phyloP scores from a whole-genome alignment of 768 basidiomycete species.

The Podaxis sp. region DNA sequence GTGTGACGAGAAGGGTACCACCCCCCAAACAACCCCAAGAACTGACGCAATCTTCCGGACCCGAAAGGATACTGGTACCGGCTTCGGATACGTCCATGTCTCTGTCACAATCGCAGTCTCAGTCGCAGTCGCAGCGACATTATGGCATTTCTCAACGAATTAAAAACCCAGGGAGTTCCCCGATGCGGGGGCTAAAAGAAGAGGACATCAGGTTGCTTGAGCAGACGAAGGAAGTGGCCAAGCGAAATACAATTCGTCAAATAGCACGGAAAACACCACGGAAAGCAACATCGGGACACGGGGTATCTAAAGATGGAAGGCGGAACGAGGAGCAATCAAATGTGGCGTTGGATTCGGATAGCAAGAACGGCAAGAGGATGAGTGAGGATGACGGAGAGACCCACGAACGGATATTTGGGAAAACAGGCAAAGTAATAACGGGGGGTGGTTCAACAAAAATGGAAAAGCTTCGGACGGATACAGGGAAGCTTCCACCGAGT shows the following conservation, averaged over 20 bases:
- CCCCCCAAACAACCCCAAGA: constrained; percentile 37
- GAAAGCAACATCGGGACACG: too few relatives aligned
- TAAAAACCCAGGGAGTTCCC: neutral
- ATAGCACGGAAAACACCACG: neutral
- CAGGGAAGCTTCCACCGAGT: constrained; percentile 11
- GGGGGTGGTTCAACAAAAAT: neutral
- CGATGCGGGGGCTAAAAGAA: constrained; percentile 3
- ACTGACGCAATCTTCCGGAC: constrained; percentile 28
- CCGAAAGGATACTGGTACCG: constrained; percentile 47
- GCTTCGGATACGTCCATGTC: constrained; percentile 53
- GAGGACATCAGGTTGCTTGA: neutral
- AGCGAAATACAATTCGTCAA: neutral
- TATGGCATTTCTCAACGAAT: neutral
- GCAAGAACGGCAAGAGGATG: neutral
- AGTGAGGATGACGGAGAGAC: neutral
- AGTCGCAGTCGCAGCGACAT: constrained; percentile 20
- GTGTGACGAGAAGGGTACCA: constrained; percentile 44
- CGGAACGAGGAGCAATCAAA: neutral
- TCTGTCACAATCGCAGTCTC: constrained; percentile 33
- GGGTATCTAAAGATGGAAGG: too few relatives aligned
- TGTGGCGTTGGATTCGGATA: neutral
- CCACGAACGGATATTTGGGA: neutral
- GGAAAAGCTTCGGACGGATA: constrained; percentile 6
- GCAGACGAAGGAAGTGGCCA: neutral
- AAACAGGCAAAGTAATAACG: neutral